Base-by-base conservation (phyloP, 768 basidiomycete genomes). In the Albatrellus ellisii region DNA sequence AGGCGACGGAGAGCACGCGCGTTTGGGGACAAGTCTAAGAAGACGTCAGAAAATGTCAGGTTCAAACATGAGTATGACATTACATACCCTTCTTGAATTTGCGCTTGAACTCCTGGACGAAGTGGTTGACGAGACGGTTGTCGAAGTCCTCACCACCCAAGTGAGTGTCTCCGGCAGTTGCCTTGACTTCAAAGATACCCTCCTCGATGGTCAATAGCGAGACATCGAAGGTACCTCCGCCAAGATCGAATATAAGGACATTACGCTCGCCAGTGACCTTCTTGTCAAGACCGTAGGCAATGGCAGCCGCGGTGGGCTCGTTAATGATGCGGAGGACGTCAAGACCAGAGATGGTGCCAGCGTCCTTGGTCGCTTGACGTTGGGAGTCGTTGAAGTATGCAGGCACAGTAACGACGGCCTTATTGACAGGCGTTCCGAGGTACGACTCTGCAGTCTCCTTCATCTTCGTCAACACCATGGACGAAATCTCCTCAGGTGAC, bases 301-400 rank as follows among this genome's bases (percentile, higher is more conserved):
- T 97, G 49, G 92, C 92, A 40, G 94, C 94, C 29, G 94, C 94
- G 36, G 94, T 98, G 28, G 94, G 91, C 64, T 98, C 94, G 68
- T 97, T 97, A 69, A 97, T 94, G 62, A 97, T 95, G 67, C 94
- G 90, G 56, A 94, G 85, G 47, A 97, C 85, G 59, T 94, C 90
- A 51, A 98, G 66, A 48, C 94, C 94, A 15, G 90, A 75, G 55
- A 98, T 97, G 46, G 76, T 77, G 53, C 94, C 94, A 27, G 94
- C 91, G 57, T 98, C 94, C 70, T 95, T 98, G 55, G 94, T 98
- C 17, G 94, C 94, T 57, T 94, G 90, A 59, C 94, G 86, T 60
- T 98, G 94, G 20, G 94, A 92, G 69, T 98, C 91, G 63, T 98
- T 98, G 74, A 97, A 97, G 72, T 97, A 97, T 27, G 92, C 91